These are phyloP conservation scores for Podila epicladia DNA, from an alignment of 192 early-diverging fungal species.

Conservation along the genomic window DNA sequence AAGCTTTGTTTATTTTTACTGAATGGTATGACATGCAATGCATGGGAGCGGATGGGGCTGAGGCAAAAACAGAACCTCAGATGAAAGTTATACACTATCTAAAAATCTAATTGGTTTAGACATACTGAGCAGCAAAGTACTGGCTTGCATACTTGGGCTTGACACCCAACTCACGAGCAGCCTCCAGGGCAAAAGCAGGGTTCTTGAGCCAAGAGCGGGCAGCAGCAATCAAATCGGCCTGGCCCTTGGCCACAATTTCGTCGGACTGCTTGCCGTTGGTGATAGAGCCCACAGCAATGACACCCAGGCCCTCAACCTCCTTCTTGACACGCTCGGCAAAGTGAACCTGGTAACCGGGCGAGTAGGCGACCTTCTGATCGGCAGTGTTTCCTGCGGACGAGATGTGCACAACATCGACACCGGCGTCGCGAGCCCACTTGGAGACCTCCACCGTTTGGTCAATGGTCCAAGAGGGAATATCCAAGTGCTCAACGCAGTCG, in stretches of 20 bases:
- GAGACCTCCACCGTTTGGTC: constrained; percentile 78
- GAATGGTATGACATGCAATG: too few relatives aligned
- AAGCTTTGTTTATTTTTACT: too few relatives aligned
- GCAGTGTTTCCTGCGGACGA: constrained; percentile 80
- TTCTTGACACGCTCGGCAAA: constrained; percentile 73
- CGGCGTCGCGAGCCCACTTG: constrained; percentile 64
- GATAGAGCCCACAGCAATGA: constrained; percentile 81
- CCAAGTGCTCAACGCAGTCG: constrained; percentile 69
- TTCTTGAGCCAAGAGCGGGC: constrained; percentile 79
- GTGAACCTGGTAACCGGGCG: constrained; percentile 75
- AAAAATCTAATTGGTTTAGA: too few relatives aligned
- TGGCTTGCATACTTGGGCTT: constrained; percentile 69
- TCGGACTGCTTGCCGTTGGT: constrained; percentile 74
- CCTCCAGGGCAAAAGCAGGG: constrained; percentile 70
- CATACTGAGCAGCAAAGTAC: constrained; percentile 46
- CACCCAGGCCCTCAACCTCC: constrained; percentile 63
- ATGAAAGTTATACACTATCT: too few relatives aligned
- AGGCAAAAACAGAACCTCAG: too few relatives aligned
- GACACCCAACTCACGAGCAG: constrained; percentile 72
- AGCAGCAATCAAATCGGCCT: constrained; percentile 83
- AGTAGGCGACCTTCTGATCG: constrained; percentile 57
- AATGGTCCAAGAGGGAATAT: constrained; percentile 65
- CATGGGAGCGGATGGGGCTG: too few relatives aligned
- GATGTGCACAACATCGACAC: constrained; percentile 90
- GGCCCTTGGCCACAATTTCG: constrained; percentile 64